phyloP scores from a whole-genome alignment of 345 rosid species.

The Gynandropsis gynandra region DNA sequence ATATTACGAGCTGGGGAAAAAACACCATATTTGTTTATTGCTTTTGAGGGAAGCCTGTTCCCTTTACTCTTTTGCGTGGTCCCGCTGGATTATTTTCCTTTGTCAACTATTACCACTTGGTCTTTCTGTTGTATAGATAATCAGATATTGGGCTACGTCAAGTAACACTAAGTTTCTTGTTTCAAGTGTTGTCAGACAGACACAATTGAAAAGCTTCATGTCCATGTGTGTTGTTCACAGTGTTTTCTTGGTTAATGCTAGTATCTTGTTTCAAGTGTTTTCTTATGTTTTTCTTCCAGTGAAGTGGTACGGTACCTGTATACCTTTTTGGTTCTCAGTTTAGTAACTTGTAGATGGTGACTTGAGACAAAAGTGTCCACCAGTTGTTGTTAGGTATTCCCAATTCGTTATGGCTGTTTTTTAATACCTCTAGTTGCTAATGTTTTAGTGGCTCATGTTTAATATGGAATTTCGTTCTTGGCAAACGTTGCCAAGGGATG shows the following conservation, averaged over 20 bases:
- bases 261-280: constrained; percentile 20
- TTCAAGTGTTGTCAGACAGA: constrained; percentile 25
- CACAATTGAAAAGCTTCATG: constrained; percentile 23
- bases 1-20: constrained; percentile 19
- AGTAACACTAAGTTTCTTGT: constrained; percentile 20
- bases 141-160: constrained; percentile 22
- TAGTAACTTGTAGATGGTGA: too few relatives aligned
- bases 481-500: constrained; percentile 8
- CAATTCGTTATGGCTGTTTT: constrained; percentile 10
- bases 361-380: constrained; percentile 16
- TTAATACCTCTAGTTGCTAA: not conserved
- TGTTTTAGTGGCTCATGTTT: constrained; percentile 17
- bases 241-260: constrained; percentile 29
- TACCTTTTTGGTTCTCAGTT: constrained; percentile 1
- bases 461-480: not conserved
- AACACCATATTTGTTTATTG: too few relatives aligned
- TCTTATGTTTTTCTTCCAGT: constrained; percentile 7
- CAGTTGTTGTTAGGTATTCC: not conserved
- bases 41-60: too few relatives aligned
- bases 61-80: constrained; percentile 26
- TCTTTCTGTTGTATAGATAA: constrained; percentile 16
- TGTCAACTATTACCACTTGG: constrained; percentile 16
- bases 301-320: constrained; percentile 18
- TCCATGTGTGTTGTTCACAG: constrained; percentile 9
- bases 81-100: constrained; percentile 30